These are phyloP conservation scores for Penicillium polonicum DNA, from an alignment of 2,329 filamentous ascomycete genomes.

Conservation along the genomic window DNA sequence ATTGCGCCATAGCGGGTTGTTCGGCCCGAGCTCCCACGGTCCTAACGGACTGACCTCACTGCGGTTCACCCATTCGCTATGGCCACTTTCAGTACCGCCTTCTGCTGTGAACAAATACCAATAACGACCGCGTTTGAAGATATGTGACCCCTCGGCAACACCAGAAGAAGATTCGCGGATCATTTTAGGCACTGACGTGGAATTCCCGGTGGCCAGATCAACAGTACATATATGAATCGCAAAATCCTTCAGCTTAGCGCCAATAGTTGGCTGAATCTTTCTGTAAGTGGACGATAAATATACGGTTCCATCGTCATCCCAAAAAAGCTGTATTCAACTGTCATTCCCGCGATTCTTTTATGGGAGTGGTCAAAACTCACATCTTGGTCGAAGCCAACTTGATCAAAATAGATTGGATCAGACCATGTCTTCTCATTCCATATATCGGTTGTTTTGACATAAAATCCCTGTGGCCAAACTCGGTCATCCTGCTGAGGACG, in stretches of 20 bases:
- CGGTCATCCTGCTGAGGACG: constrained; percentile 47
- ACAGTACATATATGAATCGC: constrained; percentile 41
- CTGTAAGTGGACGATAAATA: constrained; percentile 49
- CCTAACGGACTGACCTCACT: constrained; percentile 56
- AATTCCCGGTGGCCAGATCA: constrained; percentile 34
- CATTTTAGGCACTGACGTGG: constrained; percentile 31
- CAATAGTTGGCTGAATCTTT: constrained; percentile 38
- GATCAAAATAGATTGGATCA: constrained; percentile 56
- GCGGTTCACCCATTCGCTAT: constrained; percentile 59
- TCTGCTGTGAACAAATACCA: constrained; percentile 58
- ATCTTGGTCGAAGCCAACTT: constrained; percentile 56
- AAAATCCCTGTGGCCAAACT: constrained; percentile 56
- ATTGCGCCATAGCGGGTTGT: constrained; percentile 58
- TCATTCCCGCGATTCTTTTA: not conserved
- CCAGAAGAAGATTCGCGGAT: constrained; percentile 49
- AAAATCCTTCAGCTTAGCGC: constrained; percentile 52
- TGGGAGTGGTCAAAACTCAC: constrained; percentile 30
- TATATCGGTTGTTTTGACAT: constrained; percentile 54
- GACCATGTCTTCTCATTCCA: constrained; percentile 53
- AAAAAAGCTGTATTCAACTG: constrained; percentile 44
- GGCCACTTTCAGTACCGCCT: constrained; percentile 58
- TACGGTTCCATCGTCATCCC: constrained; percentile 51
- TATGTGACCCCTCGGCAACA: constrained; percentile 55
- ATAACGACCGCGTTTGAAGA: constrained; percentile 52
- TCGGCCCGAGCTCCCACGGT: constrained; percentile 61